Evolutionary conservation across 73 alveolate species (phyloP).

Genomic region (Paraurostyla sp.): DNA sequence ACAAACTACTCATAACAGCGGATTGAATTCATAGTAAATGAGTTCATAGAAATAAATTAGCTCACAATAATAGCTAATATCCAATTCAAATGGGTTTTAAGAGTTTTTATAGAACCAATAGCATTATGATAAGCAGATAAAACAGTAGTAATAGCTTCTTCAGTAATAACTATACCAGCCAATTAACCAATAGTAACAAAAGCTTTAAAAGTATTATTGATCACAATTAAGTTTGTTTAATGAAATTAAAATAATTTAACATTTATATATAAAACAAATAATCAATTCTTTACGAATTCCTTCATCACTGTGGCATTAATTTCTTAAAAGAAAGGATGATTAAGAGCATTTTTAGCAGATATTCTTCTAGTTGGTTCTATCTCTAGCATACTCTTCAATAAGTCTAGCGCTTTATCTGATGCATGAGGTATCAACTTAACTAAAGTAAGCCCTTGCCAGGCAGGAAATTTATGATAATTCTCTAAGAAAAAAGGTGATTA

Average conservation of each 20-base stretch:
- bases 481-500: neutral
- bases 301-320: neutral
- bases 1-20: neutral
- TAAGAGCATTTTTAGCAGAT: slow-evolving; percentile 77
- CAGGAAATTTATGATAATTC: slow-evolving; percentile 37
- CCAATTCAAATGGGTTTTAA: neutral
- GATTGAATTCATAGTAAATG: neutral
- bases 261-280: neutral
- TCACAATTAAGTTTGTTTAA: too few relatives aligned
- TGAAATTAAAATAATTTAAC: neutral
- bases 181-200: neutral
- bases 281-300: neutral
- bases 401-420: slow-evolving; percentile 55
- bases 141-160: neutral
- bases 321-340: slow-evolving; percentile 68
- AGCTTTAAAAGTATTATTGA: neutral
- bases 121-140: neutral
- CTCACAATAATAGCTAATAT: too few relatives aligned
- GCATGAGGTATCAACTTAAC: neutral
- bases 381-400: slow-evolving; percentile 69
- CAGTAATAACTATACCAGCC: too few relatives aligned
- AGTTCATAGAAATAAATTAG: neutral
- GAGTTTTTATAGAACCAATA: neutral
- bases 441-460: neutral
- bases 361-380: slow-evolving; percentile 79